Conservation (phyloP, 106 monocot genomes). For the Dendrobium huoshanense region DNA sequence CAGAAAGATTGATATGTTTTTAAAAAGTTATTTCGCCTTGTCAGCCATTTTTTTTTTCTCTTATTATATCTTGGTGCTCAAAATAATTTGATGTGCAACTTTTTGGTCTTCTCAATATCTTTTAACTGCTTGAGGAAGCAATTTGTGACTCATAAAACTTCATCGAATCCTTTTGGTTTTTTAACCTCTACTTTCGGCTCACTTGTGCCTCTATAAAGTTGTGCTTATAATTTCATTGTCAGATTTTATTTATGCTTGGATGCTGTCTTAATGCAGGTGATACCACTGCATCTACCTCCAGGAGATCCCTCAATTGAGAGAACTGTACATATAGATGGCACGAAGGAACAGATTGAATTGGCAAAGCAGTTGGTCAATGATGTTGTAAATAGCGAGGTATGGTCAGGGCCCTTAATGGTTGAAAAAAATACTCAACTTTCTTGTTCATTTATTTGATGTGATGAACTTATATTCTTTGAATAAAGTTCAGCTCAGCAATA, state of each 20-base stretch:
- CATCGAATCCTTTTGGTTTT: too few species aligned
- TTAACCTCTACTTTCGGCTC: too few species aligned
- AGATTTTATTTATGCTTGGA: background rate
- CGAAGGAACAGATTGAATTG: slow-evolving; percentile 76
- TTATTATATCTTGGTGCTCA: background rate
- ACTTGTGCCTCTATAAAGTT: background rate
- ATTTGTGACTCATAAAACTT: background rate
- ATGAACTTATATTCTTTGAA: background rate
- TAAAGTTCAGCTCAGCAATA: background rate
- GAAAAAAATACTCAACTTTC: background rate
- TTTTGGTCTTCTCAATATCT: background rate
- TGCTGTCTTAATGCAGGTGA: slow-evolving; percentile 26
- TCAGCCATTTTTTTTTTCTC: background rate
- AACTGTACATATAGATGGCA: slow-evolving; percentile 86
- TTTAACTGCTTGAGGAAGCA: background rate
- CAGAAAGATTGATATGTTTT: background rate
- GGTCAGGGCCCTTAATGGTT: background rate
- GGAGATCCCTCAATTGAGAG: slow-evolving; percentile 74
- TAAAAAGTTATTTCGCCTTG: background rate
- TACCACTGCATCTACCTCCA: slow-evolving; percentile 66
- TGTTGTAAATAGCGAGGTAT: slow-evolving; percentile 42
- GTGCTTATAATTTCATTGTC: background rate
- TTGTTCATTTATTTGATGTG: background rate
- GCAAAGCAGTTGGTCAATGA: slow-evolving; percentile 94
- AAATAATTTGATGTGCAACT: background rate